Evolutionary conservation across 352 stramenopile genomes (phyloP), one percentile per base, ranked within the genome.

Genomic region (Phytophthora fragariaefolia): DNA sequence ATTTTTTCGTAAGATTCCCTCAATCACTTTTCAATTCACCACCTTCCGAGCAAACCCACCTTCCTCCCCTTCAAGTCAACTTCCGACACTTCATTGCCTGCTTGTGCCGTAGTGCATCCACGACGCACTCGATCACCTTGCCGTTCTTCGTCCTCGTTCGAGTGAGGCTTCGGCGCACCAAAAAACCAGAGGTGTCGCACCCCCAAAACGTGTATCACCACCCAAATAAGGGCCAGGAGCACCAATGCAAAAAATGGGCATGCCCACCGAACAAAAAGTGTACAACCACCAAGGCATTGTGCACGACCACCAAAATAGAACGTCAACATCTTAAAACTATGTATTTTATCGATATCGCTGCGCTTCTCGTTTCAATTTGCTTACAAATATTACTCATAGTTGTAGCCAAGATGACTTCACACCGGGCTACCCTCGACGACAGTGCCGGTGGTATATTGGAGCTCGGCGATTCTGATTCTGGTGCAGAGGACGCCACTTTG

Each of bases 231-330:
- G 28, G 2, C 28, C 28, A 34, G 28, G 28, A 34, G 28, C 28
- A 34, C 28, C 28, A 6, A 34, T 34, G 28, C 28, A 34, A 4
- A 34, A 34, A 34, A 34, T 34, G 10, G 28, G 28, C 28, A 34
- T 9, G 3, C 28, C 28, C 28, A 34, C 28, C 28, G 28, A 34
- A 34, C 28, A 34, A 34, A 34, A 34, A 34, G 28, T 34, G 28
- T 34, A 34, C 28, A 4, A 34, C 28, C 28, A 34, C 28, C 28
- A 4, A 34, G 28, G 28, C 28, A 34, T 34, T 12, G 28, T 34
- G 28, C 28, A 34, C 28, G 49, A 45, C 49, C 24, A 53, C 47
- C 47, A 26, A 53, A 53, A 53, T 53, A 53, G 47, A 53, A 40
- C 13, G 3, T 24, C 17, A 53, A 30, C 26, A 13, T 49, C 20